phyloP scores from a whole-genome alignment of 768 basidiomycete species.

The Lactarius quietus region DNA sequence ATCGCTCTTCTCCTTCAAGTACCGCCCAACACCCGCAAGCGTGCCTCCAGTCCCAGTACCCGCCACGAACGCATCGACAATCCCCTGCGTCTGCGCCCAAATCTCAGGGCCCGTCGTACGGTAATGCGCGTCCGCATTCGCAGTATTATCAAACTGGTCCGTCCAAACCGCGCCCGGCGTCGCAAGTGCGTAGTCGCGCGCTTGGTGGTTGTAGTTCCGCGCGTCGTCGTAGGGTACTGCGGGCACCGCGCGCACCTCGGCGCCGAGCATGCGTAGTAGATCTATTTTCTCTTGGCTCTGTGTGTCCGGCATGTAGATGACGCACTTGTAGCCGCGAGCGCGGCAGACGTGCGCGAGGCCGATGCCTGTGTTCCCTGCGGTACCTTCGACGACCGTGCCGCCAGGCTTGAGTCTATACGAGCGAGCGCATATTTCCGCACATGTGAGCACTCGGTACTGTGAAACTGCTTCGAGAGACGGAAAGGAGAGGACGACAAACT shows the following conservation, averaged over 20 bases:
- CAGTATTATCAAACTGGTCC: constrained; percentile 95
- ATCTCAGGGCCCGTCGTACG: constrained; percentile 93
- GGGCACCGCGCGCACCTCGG: constrained; percentile 94
- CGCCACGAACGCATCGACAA: constrained; percentile 88
- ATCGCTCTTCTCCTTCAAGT: constrained; percentile 73
- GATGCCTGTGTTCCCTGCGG: constrained; percentile 97
- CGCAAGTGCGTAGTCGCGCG: constrained; percentile 75
- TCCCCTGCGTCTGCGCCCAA: constrained; percentile 81
- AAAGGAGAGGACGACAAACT: constrained; percentile 32
- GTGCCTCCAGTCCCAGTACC: constrained; percentile 96
- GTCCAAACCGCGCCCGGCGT: constrained; percentile 90
- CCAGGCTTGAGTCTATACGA: constrained; percentile 70
- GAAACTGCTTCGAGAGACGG: background rate
- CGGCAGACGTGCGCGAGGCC: constrained; percentile 95
- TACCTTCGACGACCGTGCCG: constrained; percentile 97
- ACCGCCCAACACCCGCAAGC: constrained; percentile 82
- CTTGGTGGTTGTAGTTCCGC: constrained; percentile 96
- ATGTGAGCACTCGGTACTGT: background rate
- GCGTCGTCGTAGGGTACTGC: constrained; percentile 97
- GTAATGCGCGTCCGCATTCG: constrained; percentile 89
- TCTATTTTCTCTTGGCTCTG: constrained; percentile 99
- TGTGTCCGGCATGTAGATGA: constrained; percentile 98
- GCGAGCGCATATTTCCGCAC: no score
- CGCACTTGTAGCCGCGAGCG: constrained; percentile 90
- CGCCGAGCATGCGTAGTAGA: constrained; percentile 93